Conservation (phyloP, 164 flowering plant genomes). For the Pachysandra terminalis region DNA sequence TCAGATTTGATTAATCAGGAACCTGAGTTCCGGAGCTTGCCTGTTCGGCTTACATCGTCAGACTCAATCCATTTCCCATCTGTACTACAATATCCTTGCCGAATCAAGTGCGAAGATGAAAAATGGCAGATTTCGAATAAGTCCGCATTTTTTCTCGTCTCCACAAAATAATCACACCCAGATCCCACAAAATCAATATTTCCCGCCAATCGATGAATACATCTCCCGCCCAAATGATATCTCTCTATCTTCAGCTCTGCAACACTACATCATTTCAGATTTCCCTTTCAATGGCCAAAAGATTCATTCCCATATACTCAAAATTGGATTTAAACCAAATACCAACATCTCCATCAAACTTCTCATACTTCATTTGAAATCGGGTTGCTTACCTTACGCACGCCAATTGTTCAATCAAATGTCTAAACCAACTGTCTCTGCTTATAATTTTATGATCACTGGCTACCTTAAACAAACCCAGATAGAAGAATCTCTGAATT, state of each 20-base stretch:
- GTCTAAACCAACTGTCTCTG: constrained; percentile 55
- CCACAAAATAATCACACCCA: too few species aligned
- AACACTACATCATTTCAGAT: constrained; percentile 61
- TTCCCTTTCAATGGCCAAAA: constrained; percentile 59
- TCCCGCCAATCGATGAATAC: constrained; percentile 9
- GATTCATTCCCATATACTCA: constrained; percentile 64
- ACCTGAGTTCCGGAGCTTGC: too few species aligned
- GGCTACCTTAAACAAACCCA: constrained; percentile 58
- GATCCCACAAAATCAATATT: constrained; percentile 9
- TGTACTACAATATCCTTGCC: too few species aligned
- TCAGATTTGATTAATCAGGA: too few species aligned
- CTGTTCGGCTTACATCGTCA: too few species aligned
- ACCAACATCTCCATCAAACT: constrained; percentile 71
- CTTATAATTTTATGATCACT: constrained; percentile 74
- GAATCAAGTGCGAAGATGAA: too few species aligned
- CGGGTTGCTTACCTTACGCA: constrained; percentile 44
- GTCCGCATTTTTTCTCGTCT: too few species aligned
- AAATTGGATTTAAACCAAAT: constrained; percentile 62
- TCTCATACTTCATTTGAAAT: constrained; percentile 55
- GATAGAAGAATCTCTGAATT: constrained; percentile 33
- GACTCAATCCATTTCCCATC: too few species aligned
- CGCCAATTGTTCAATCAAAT: constrained; percentile 70
- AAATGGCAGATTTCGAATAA: too few species aligned
- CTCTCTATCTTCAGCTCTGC: constrained; percentile 49
- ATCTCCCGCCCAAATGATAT: constrained; percentile 21